A percentile compares a stretch with the other conserved stretches of the same genome.
Evolutionary conservation across 805 yeast species (phyloP).

Genomic region (Schwanniomyces vanrijiae): DNA sequence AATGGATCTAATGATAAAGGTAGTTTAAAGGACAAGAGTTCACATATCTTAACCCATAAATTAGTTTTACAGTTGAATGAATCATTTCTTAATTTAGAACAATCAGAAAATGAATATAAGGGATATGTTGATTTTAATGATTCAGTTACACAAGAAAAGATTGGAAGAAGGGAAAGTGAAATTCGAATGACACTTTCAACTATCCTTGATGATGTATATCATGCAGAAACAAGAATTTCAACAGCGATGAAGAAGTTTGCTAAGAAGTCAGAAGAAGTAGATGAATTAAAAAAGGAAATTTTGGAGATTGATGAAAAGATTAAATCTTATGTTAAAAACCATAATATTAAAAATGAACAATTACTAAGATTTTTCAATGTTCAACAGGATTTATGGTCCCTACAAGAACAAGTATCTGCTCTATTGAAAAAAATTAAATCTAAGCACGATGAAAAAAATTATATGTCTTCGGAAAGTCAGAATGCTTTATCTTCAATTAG

Average conservation of each 20-base stretch:
- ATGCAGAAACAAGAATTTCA: constrained; percentile 33
- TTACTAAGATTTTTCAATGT: constrained; percentile 26
- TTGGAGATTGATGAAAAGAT: constrained; percentile 28
- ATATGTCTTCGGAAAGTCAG: constrained; percentile 58
- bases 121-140: constrained; percentile 31
- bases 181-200: constrained; percentile 44
- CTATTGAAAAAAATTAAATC: constrained; percentile 46
- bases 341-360: constrained; percentile 18
- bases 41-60: constrained; percentile 56
- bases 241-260: constrained; percentile 30
- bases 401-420: constrained; percentile 46
- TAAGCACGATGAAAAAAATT: constrained; percentile 57
- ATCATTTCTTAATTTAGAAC: constrained; percentile 42
- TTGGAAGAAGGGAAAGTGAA: constrained; percentile 45
- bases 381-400: constrained; percentile 43
- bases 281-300: constrained; percentile 19
- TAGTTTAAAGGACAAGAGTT: constrained; percentile 26
- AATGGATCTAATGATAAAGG: constrained; percentile 28
- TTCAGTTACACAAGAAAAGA: constrained; percentile 39
- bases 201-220: constrained; percentile 47
- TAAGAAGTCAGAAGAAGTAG: constrained; percentile 33
- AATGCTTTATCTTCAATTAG: constrained; percentile 51
- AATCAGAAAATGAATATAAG: constrained; percentile 44
- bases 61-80: constrained; percentile 56
- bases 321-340: constrained; percentile 19